Conservation (phyloP, 371 early-diverging fungal genomes). For the Basidiobolus meristosporus region DNA sequence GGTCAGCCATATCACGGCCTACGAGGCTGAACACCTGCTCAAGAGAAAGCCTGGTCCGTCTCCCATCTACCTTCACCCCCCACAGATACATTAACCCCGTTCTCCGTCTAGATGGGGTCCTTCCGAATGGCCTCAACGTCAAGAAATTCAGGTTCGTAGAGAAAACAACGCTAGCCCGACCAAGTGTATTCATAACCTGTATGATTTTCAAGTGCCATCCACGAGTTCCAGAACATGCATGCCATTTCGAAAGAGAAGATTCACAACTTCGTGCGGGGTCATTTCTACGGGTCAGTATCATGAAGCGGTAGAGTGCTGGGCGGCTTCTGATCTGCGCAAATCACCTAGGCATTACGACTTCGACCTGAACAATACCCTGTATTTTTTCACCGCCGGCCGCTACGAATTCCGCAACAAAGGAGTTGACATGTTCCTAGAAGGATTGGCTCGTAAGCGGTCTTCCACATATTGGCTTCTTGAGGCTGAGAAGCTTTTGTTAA, state of each 20-base stretch:
- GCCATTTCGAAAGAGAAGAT: constrained; percentile 82
- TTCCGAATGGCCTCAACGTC: constrained; percentile 90
- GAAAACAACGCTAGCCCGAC: too few relatives aligned
- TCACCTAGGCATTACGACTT: constrained; percentile 51
- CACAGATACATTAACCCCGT: too few relatives aligned
- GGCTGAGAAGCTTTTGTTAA: too few relatives aligned
- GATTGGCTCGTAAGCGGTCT: constrained; percentile 26
- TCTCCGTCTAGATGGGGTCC: constrained; percentile 49
- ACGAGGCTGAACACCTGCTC: constrained; percentile 83
- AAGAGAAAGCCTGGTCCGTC: constrained; percentile 57
- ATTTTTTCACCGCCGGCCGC: constrained; percentile 93
- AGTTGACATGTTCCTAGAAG: constrained; percentile 88
- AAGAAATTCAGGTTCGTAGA: constrained; percentile 50
- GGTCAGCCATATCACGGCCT: constrained; percentile 90
- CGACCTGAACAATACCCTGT: constrained; percentile 85
- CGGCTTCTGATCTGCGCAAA: too few relatives aligned
- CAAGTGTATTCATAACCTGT: too few relatives aligned
- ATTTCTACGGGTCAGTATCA: constrained; percentile 60
- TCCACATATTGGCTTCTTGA: too few relatives aligned
- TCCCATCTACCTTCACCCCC: too few relatives aligned
- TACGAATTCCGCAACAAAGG: constrained; percentile 95
- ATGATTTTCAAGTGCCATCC: constrained; percentile 42
- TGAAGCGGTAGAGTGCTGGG: too few relatives aligned
- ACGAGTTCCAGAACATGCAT: constrained; percentile 95
- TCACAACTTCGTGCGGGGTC: constrained; percentile 89